phyloP scores from a whole-genome alignment of 371 early-diverging fungal genomes.

The Syncephalastrum racemosum region DNA sequence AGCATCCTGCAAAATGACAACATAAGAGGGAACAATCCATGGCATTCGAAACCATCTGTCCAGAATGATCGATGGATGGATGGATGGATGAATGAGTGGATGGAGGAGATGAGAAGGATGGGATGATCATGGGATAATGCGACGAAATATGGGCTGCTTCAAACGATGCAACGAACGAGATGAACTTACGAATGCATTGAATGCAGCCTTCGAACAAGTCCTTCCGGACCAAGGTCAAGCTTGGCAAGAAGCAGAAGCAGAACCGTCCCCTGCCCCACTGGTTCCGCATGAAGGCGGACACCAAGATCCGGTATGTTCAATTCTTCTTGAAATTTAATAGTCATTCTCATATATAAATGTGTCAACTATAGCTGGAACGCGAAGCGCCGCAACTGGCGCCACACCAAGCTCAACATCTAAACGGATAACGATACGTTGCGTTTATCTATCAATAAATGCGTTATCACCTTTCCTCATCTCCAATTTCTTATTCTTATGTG shows the following conservation, averaged over 20 bases:
- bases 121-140: not conserved
- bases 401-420: slow-evolving; percentile 94
- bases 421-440: too few species aligned
- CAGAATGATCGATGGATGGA: not conserved
- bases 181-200: not conserved
- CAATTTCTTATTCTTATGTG: too few species aligned
- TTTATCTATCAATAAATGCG: too few species aligned
- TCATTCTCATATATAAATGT: too few species aligned
- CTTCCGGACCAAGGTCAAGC: slow-evolving; percentile 94
- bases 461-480: too few species aligned
- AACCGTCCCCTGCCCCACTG: slow-evolving; percentile 98
- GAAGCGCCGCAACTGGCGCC: slow-evolving; percentile 98
- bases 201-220: slow-evolving; percentile 92
- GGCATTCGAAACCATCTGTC: too few species aligned
- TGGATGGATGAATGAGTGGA: slow-evolving; percentile 9
- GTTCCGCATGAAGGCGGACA: slow-evolving; percentile 95
- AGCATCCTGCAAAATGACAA: not conserved
- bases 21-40: not conserved
- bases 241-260: slow-evolving; percentile 98
- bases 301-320: slow-evolving; percentile 78
- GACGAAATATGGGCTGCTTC: slow-evolving; percentile 1
- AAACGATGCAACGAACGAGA: slow-evolving; percentile 47
- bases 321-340: too few species aligned
- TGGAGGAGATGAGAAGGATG: slow-evolving; percentile 8
- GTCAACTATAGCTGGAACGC: slow-evolving; percentile 77